Conservation (phyloP, 2,329 filamentous ascomycete species). For the Rosellinia necatrix region DNA sequence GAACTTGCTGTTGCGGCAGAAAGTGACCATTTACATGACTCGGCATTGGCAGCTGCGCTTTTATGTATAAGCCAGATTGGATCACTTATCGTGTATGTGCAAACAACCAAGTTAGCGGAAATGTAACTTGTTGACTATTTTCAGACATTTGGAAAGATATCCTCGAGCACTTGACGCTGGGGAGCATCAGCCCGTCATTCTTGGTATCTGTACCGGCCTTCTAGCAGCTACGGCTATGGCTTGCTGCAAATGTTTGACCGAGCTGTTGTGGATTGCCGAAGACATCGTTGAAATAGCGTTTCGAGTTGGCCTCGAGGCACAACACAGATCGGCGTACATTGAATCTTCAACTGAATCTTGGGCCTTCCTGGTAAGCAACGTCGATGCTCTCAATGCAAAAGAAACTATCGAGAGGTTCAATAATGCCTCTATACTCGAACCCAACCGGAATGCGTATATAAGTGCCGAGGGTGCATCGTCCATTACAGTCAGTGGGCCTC, state of each 20-base stretch:
- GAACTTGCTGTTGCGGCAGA: background rate
- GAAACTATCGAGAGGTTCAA: no score
- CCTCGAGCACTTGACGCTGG: background rate
- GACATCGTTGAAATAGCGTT: background rate
- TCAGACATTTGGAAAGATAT: background rate
- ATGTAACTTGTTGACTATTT: background rate
- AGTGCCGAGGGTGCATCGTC: background rate
- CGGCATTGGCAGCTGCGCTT: background rate
- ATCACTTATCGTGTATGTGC: background rate
- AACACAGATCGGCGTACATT: background rate
- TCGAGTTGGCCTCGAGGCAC: background rate
- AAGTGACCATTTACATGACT: background rate
- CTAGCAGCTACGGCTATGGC: background rate
- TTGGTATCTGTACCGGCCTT: background rate
- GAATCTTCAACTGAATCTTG: no score
- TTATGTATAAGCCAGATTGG: background rate
- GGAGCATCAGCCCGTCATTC: background rate
- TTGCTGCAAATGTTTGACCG: background rate
- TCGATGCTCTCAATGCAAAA: no score
- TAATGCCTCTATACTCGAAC: no score
- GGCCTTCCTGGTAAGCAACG: no score
- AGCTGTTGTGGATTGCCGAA: background rate
- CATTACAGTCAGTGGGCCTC: background rate
- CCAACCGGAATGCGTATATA: background rate
- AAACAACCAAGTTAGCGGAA: background rate